phyloP scores from a whole-genome alignment of 176 grass and related monocot genomes.

The Oryza punctata region DNA sequence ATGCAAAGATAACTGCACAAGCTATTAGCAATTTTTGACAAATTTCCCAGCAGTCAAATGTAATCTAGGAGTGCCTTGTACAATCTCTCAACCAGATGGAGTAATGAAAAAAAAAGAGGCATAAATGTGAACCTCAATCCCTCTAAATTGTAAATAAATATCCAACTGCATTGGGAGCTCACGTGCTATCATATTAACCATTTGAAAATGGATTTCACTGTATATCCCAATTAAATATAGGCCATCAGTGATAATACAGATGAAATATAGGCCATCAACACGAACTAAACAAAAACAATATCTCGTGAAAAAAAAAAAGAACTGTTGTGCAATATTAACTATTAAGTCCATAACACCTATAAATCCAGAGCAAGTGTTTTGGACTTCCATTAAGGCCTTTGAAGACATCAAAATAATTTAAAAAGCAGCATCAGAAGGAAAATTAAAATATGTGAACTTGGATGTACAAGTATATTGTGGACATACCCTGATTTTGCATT shows the following conservation, averaged over 20 bases:
- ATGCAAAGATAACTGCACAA: neutral
- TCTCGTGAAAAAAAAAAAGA: constrained; percentile 2
- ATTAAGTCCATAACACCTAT: neutral
- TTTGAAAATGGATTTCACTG: neutral
- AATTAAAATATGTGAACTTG: constrained; percentile 6
- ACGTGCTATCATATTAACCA: neutral
- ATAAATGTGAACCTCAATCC: neutral
- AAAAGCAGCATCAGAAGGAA: neutral
- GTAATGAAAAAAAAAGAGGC: neutral
- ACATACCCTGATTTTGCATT: constrained; percentile 88
- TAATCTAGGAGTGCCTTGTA: neutral
- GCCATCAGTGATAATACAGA: neutral
- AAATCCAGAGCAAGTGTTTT: neutral
- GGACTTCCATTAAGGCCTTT: neutral
- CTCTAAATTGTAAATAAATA: neutral
- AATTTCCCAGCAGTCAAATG: neutral
- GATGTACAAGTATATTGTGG: constrained; percentile 18
- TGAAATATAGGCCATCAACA: neutral
- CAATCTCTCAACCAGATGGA: neutral
- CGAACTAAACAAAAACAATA: neutral
- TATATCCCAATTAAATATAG: neutral
- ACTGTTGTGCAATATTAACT: neutral
- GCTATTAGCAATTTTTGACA: neutral
- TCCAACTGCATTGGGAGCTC: neutral
- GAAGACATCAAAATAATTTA: neutral